Evolutionary conservation across 1,284 basidiomycete genomes (phyloP).

Genomic region (Ustilago curta): DNA sequence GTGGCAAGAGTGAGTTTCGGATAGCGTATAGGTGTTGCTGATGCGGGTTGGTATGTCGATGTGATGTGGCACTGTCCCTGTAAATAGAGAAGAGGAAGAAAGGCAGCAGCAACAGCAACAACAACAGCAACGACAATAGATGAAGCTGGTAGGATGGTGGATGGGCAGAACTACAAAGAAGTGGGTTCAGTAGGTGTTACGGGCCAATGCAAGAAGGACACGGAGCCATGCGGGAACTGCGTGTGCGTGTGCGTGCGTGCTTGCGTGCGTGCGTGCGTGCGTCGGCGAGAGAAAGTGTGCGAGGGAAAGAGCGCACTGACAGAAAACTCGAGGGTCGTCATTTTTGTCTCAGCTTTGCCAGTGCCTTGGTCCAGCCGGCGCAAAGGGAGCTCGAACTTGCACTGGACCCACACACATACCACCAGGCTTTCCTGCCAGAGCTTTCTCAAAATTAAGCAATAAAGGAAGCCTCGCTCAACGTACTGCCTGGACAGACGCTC

Average conservation of each 20-base stretch:
- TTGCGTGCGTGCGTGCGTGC: slow-evolving; percentile 17
- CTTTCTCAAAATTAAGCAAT: too few species aligned
- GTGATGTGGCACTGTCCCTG: neutral
- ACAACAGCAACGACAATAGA: neutral
- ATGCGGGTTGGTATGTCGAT: neutral
- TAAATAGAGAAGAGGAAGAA: neutral
- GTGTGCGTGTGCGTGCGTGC: slow-evolving; percentile 18
- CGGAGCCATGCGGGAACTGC: neutral
- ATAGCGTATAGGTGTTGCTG: neutral
- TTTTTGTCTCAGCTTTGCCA: too few species aligned
- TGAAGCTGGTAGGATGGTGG: neutral
- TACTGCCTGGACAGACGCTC: too few species aligned
- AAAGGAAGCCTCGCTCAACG: neutral
- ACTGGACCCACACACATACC: too few species aligned
- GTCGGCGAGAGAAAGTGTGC: neutral
- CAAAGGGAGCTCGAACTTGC: too few species aligned
- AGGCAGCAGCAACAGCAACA: neutral
- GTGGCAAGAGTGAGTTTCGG: neutral
- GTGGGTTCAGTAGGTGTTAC: neutral
- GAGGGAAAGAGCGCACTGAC: too few species aligned
- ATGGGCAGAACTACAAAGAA: neutral
- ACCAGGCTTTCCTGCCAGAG: too few species aligned
- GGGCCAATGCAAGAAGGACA: neutral
- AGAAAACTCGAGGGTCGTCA: too few species aligned
- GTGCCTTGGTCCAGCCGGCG: too few species aligned